Evolutionary conservation across 768 basidiomycete species (phyloP).

Genomic region (Mycena polygramma): DNA sequence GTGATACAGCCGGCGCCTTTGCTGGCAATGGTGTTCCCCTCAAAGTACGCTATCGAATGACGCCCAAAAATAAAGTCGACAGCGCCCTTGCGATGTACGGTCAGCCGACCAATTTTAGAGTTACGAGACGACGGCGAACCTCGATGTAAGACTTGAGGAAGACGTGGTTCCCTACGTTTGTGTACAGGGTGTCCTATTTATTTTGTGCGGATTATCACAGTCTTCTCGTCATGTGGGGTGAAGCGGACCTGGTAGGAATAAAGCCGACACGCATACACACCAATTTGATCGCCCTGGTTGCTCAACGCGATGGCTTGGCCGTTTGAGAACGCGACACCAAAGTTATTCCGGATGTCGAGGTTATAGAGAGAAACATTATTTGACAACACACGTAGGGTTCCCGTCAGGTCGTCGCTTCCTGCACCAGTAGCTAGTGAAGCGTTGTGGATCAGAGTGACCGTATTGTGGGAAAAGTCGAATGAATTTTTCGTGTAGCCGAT

Average conservation of each 20-base stretch:
- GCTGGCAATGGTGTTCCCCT: slow-evolving; percentile 44
- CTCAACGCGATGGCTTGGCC: slow-evolving; percentile 46
- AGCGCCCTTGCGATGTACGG: slow-evolving; percentile 32
- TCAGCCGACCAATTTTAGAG: background rate
- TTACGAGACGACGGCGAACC: slow-evolving; percentile 14
- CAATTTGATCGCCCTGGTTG: slow-evolving; percentile 38
- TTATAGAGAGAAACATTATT: slow-evolving; percentile 41
- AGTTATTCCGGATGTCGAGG: slow-evolving; percentile 40
- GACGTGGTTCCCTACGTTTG: slow-evolving; percentile 44
- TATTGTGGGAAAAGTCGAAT: slow-evolving; percentile 30
- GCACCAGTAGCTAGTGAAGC: slow-evolving; percentile 33
- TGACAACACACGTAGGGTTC: slow-evolving; percentile 41
- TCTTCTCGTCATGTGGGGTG: background rate
- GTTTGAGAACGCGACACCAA: slow-evolving; percentile 28
- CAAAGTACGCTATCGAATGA: slow-evolving; percentile 44
- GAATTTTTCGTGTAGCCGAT: slow-evolving; percentile 39
- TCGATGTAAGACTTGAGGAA: slow-evolving; percentile 42
- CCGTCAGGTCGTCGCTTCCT: slow-evolving; percentile 39
- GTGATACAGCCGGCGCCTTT: slow-evolving; percentile 43
- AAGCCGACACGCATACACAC: slow-evolving; percentile 35
- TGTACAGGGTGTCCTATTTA: slow-evolving; percentile 42
- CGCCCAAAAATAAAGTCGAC: slow-evolving; percentile 48
- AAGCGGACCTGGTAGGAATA: slow-evolving; percentile 37
- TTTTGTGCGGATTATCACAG: background rate
- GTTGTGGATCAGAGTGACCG: slow-evolving; percentile 35